Evolutionary conservation across 495 filamentous ascomycete genomes (phyloP), one percentile per base, ranked within the genome.

Genomic region (Penicillium maclennaniae): DNA sequence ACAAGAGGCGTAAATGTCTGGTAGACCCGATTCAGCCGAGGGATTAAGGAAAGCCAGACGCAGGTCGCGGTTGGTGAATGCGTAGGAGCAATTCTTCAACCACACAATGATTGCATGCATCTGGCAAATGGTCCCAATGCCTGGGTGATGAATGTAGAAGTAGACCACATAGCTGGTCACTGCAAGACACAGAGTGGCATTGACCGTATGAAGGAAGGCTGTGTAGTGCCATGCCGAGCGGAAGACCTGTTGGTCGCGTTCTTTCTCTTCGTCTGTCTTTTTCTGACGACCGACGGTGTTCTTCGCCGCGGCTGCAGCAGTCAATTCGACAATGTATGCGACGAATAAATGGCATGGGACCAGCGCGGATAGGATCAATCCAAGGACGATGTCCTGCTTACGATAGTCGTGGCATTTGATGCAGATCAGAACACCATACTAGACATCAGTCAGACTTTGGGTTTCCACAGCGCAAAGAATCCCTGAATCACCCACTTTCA

Each of bases 341-440:
- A 91, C 77, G 54, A 96, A 84, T 39, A 98, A 79, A 68, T 96
- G 91, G 57, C 85, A 89, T 6, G 93, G 93, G 39, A 96, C 89
- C 17, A 93, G 78, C 25, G 89, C 78, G 61, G 91, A 96, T 21
- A 97, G 80, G 15, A 87, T 72, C 4, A 83, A 74, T 44, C 89
- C 91, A 17, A 90, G 78, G 20, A 86, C 64, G 6, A 97, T 58
- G 65, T 98, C 93, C 65, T 86, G 81, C 42, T 77, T 81, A 19
- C 87, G 82, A 59, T 95, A 93, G 66, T 96, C 88, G 65, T 95
- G 89, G 65, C 92, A 95, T 57, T 83, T 82, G 46, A 98, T 78
- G 64, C 92, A 95, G 52, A 98, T 95, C 12, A 98, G 75, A 39
- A 97, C 89, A 21, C 92, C 92, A 65, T 97, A 97, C 87, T 93